Evolutionary conservation across 768 basidiomycete genomes (phyloP).

Genomic region (Trametes gibbosa): DNA sequence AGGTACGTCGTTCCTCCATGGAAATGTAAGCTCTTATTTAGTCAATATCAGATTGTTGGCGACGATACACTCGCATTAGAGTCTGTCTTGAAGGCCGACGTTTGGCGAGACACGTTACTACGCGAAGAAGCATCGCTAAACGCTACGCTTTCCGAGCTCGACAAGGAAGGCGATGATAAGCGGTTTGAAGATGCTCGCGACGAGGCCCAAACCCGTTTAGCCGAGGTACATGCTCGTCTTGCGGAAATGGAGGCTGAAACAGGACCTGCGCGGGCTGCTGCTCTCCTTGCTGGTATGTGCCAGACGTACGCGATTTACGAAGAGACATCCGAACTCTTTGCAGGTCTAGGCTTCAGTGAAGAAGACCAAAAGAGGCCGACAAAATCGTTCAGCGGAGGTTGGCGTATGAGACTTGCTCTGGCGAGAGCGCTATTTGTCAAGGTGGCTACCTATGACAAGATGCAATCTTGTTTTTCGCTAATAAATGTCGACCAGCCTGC

Average conservation of each 20-base stretch:
- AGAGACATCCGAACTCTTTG: neutral
- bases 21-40: neutral
- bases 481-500: constrained; percentile 44
- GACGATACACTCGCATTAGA: constrained; percentile 92
- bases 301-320: neutral
- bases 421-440: constrained; percentile 97
- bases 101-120: constrained; percentile 92
- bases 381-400: constrained; percentile 91
- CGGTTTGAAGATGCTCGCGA: constrained; percentile 83
- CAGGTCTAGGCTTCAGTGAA: constrained; percentile 90
- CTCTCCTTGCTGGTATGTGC: constrained; percentile 74
- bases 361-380: constrained; percentile 82
- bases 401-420: constrained; percentile 96
- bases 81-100: constrained; percentile 98
- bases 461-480: constrained; percentile 2
- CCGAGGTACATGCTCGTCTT: constrained; percentile 85
- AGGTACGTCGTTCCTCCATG: constrained; percentile 46
- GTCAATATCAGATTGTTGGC: constrained; percentile 65
- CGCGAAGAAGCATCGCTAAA: constrained; percentile 82
- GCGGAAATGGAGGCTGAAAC: constrained; percentile 99
- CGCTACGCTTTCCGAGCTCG: constrained; percentile 65
- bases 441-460: constrained; percentile 33
- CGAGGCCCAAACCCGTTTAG: constrained; percentile 74
- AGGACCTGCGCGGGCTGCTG: constrained; percentile 90
- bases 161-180: constrained; percentile 73